Conservation (phyloP, 305 asterid genomes). For the Fraxinus platypoda region DNA sequence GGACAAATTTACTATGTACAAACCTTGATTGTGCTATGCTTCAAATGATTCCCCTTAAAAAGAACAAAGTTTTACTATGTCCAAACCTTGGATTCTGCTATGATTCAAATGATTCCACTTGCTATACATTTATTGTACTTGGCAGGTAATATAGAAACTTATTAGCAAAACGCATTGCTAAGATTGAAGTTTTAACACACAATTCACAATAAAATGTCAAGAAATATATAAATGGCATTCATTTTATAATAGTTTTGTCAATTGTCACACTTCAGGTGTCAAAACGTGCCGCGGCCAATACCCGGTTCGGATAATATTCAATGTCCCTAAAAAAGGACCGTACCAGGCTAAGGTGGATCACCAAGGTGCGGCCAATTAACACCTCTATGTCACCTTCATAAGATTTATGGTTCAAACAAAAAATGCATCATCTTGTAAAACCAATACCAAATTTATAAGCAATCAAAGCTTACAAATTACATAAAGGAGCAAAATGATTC, state of each 20-base stretch:
- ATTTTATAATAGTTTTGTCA: neutral
- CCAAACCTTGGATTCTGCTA: neutral
- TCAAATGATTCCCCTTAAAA: neutral
- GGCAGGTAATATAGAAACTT: neutral
- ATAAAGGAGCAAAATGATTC: neutral
- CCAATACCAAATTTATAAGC: neutral
- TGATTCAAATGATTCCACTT: slow-evolving; percentile 1
- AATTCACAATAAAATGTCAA: neutral
- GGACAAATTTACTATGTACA: neutral
- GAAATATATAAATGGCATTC: neutral
- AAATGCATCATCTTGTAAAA: neutral
- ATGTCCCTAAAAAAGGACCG: neutral
- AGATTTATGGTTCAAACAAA: neutral
- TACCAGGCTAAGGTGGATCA: neutral
- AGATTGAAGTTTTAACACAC: neutral
- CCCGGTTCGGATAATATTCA: neutral
- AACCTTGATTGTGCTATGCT: neutral
- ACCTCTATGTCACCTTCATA: neutral
- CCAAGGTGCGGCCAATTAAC: neutral
- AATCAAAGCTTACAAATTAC: neutral
- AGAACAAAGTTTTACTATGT: neutral
- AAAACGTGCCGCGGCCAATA: neutral
- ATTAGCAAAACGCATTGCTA: neutral
- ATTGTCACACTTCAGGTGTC: neutral
- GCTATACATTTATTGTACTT: neutral